These are phyloP conservation scores for Insectozyma bohioensis DNA, from an alignment of 1,139 yeast species.

Conservation along the genomic window DNA sequence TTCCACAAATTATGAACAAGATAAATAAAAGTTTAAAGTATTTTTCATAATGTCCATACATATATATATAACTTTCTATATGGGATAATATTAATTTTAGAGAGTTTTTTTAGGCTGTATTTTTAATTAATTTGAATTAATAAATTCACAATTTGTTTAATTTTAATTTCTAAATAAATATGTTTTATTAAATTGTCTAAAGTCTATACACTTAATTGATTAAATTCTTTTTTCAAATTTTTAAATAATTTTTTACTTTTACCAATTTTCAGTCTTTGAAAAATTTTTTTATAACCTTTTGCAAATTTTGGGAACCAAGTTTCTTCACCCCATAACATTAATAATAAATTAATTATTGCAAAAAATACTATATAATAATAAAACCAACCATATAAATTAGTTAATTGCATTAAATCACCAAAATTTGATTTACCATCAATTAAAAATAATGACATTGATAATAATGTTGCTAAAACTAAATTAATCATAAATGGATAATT, in stretches of 20 bases:
- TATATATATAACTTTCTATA: too few relatives aligned
- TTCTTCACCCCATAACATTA: conserved; percentile 47
- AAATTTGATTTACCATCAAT: conserved; percentile 50
- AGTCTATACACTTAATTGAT: conserved; percentile 14
- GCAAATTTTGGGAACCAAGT: conserved; percentile 31
- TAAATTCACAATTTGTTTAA: too few relatives aligned
- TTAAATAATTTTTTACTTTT: conserved; percentile 43
- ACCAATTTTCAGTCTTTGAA: conserved; percentile 19
- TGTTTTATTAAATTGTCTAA: not conserved
- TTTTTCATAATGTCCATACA: too few relatives aligned
- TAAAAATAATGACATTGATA: conserved; percentile 52
- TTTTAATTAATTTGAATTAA: too few relatives aligned
- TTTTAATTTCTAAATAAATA: too few relatives aligned
- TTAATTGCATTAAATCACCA: conserved; percentile 75
- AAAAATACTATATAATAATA: conserved; percentile 48
- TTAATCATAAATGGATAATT: conserved; percentile 74
- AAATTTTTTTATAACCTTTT: conserved; percentile 26
- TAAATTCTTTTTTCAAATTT: conserved; percentile 30
- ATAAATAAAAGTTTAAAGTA: too few relatives aligned
- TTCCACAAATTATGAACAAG: too few relatives aligned
- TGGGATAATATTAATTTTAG: too few relatives aligned
- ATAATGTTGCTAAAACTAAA: conserved; percentile 45
- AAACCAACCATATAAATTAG: conserved; percentile 54
- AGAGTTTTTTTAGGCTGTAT: too few relatives aligned
- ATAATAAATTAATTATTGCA: conserved; percentile 51